These are phyloP conservation scores for Phycomyces nitens DNA, from an alignment of 192 early-diverging fungal species.

Conservation along the genomic window DNA sequence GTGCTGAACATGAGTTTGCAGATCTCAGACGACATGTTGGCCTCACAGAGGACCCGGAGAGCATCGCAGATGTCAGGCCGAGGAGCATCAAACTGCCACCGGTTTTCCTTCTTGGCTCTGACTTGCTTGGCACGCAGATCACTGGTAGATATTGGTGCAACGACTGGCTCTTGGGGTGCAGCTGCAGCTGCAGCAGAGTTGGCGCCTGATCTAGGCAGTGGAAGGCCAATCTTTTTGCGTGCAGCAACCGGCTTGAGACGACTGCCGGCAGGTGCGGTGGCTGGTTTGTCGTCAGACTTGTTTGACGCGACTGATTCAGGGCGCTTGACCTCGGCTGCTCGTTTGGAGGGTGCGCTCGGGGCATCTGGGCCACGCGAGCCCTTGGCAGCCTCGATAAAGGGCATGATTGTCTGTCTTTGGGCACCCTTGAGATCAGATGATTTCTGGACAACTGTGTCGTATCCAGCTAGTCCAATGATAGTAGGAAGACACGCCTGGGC, in stretches of 20 bases:
- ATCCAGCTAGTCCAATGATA: constrained; percentile 68
- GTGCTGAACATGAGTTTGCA: constrained; percentile 65
- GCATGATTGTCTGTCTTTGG: constrained; percentile 66
- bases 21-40: constrained; percentile 58
- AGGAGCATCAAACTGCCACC: constrained; percentile 69
- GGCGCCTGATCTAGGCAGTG: constrained; percentile 9
- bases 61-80: constrained; percentile 60
- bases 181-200: neutral
- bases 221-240: constrained; percentile 11
- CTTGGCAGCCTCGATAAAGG: constrained; percentile 70
- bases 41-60: constrained; percentile 59
- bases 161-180: constrained; percentile 9
- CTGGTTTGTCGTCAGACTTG: neutral
- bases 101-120: constrained; percentile 67
- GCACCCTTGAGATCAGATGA: constrained; percentile 77
- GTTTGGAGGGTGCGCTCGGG: constrained; percentile 4
- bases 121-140: constrained; percentile 67
- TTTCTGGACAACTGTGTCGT: constrained; percentile 64
- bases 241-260: neutral
- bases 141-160: constrained; percentile 56
- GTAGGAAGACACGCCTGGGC: constrained; percentile 69
- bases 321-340: neutral
- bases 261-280: neutral
- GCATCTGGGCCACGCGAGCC: constrained; percentile 25
- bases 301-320: neutral